phyloP scores from a whole-genome alignment of 1,139 yeast species.

The Geotrichum fermentans region DNA sequence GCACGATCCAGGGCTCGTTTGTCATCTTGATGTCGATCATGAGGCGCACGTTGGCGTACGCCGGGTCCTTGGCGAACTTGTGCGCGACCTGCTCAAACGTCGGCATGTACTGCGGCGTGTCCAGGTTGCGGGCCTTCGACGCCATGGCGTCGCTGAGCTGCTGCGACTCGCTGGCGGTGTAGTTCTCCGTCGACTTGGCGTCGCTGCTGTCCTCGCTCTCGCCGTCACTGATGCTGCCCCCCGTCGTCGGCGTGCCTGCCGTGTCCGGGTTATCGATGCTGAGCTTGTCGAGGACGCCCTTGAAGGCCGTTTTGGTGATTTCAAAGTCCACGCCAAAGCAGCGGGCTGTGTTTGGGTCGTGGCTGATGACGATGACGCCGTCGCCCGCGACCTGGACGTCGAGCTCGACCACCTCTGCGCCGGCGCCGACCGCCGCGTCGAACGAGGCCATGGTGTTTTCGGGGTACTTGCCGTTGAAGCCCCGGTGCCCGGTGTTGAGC shows the following conservation, averaged over 20 bases:
- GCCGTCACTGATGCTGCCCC: too few relatives aligned
- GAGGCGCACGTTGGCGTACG: slow-evolving; percentile 41
- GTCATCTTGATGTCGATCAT: slow-evolving; percentile 81
- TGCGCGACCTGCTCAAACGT: slow-evolving; percentile 54
- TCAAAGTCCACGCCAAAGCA: slow-evolving; percentile 47
- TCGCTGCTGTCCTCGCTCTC: background rate
- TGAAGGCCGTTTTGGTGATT: slow-evolving; percentile 39
- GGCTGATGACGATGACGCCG: slow-evolving; percentile 68
- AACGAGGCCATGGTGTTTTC: slow-evolving; percentile 79
- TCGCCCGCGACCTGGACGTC: slow-evolving; percentile 79
- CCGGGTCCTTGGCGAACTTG: slow-evolving; percentile 50
- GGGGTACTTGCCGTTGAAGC: slow-evolving; percentile 56
- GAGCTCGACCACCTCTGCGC: slow-evolving; percentile 73
- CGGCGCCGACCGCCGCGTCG: slow-evolving; percentile 61
- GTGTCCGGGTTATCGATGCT: slow-evolving; percentile 7
- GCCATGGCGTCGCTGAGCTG: slow-evolving; percentile 10
- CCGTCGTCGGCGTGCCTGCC: too few relatives aligned
- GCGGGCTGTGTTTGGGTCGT: slow-evolving; percentile 58
- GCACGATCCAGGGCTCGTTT: slow-evolving; percentile 57
- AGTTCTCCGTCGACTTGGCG: background rate
- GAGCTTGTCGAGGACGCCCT: slow-evolving; percentile 47
- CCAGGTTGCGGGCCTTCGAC: slow-evolving; percentile 12
- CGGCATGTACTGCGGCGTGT: slow-evolving; percentile 47
- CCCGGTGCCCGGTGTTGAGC: slow-evolving; percentile 23
- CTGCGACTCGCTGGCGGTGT: background rate